Evolutionary conservation across 148 eudicot genomes (phyloP), one percentile per base, ranked within the genome.

Genomic region (Bassia scoparia): DNA sequence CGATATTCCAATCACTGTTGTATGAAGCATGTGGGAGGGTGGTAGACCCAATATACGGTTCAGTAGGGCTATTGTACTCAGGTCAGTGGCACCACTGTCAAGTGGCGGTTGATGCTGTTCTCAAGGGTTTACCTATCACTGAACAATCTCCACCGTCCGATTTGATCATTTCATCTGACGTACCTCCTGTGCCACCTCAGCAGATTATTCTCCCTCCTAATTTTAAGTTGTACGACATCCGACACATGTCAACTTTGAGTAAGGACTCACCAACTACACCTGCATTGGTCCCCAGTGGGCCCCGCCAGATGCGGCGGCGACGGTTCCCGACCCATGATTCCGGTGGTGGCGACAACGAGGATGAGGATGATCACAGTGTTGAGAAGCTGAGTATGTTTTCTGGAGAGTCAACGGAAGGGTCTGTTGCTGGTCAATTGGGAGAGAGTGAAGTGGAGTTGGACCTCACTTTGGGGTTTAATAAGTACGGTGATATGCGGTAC

Each of bases 11-110:
- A 63, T 91, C 97, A 27, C 76, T 91, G 14, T 69, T 91, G 37
- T 89, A 81, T 76, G 97, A 91, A 71, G 91, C 97, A 59, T 91
- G 97, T 70, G 97, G 97, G 18, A 73, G 97, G 79, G 84, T 89
- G 62, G 83, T 89, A 30, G 86, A 91, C 74, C 97, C 93, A 18
- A 79, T 89, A 16, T 50, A 83, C 74, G 97, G 97, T 1, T 80
- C 97, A 7, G 86, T 86, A n/a, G 93, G 97, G 2, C 60, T 91
- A 61, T 24, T 86, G 23, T 81, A 74, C 68, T 81, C 93, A 3
- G 87, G 83, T 61, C 84, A 91, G 37, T 89, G 97, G 97, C 62
- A 69, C 61, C 82, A 72, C 37, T 87, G 93, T 73, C 87, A 89
- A 72, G 74, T 77, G 8, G 97, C 97, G 1, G 97, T 89, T 15